Conservation (phyloP, 257 asterid species). For the Nicotiana undulata region DNA sequence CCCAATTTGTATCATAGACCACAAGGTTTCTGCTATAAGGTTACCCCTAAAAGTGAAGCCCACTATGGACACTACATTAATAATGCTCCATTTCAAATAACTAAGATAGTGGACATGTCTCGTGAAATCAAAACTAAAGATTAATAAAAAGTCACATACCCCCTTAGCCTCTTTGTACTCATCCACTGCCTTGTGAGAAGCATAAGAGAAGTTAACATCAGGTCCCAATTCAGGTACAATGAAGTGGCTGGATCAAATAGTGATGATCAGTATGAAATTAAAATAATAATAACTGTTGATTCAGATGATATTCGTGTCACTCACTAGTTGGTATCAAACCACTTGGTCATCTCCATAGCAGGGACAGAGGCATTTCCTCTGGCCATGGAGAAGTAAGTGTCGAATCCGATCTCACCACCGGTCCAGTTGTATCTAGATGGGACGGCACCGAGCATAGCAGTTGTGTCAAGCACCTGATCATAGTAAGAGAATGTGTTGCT, state of each 20-base stretch:
- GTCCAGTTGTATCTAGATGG: constrained; percentile 84
- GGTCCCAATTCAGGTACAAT: constrained; percentile 93
- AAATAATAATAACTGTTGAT: background rate
- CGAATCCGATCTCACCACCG: constrained; percentile 81
- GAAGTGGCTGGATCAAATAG: constrained; percentile 58
- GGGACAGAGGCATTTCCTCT: constrained; percentile 99
- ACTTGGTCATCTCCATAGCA: constrained; percentile 99
- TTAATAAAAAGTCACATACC: constrained; percentile 32
- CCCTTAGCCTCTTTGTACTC: constrained; percentile 91
- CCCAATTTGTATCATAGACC: background rate
- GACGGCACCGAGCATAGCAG: constrained; percentile 86
- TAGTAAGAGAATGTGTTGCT: constrained; percentile 85
- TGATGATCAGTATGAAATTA: background rate
- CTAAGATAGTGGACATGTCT: background rate
- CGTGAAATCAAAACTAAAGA: background rate
- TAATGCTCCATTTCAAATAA: background rate
- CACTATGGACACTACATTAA: background rate
- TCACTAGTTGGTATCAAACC: constrained; percentile 99
- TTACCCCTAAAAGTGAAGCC: too few species aligned
- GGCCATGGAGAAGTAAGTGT: constrained; percentile 96
- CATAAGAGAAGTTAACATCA: constrained; percentile 72
- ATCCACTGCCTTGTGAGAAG: constrained; percentile 87
- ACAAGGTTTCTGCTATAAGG: background rate
- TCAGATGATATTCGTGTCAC: constrained; percentile 6
- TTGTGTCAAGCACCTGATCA: constrained; percentile 74